These are phyloP conservation scores for Thelonectria olida DNA, from an alignment of 2,329 filamentous ascomycete species.

Conservation along the genomic window DNA sequence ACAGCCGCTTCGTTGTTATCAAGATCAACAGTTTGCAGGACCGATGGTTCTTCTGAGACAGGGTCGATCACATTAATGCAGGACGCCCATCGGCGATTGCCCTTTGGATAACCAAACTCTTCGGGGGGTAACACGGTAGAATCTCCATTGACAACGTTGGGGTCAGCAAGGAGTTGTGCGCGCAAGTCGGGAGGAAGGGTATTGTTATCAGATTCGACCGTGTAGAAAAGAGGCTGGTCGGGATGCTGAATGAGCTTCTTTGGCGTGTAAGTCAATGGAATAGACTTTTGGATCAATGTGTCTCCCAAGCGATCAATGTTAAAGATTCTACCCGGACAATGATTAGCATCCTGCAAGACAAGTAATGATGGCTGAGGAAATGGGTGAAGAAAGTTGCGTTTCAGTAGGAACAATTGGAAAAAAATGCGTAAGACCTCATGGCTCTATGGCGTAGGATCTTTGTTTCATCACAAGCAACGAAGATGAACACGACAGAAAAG, in stretches of 20 bases:
- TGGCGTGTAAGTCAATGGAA: slow-evolving; percentile 89
- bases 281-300: slow-evolving; percentile 86
- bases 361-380: slow-evolving; percentile 16
- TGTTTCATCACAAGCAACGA: slow-evolving; percentile 70
- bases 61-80: slow-evolving; percentile 95
- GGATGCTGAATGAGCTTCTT: slow-evolving; percentile 88
- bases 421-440: slow-evolving; percentile 65
- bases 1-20: slow-evolving; percentile 92
- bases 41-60: slow-evolving; percentile 71
- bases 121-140: slow-evolving; percentile 75
- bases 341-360: slow-evolving; percentile 44
- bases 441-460: slow-evolving; percentile 65
- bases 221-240: slow-evolving; percentile 89
- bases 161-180: slow-evolving; percentile 77
- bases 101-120: slow-evolving; percentile 90
- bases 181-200: slow-evolving; percentile 83
- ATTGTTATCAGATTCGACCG: slow-evolving; percentile 93
- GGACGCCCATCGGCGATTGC: slow-evolving; percentile 89
- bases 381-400: slow-evolving; percentile 35
- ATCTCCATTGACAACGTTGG: slow-evolving; percentile 76
- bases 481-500: slow-evolving; percentile 46
- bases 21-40: slow-evolving; percentile 82
- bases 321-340: slow-evolving; percentile 73
- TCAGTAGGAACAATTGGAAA: slow-evolving; percentile 99
- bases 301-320: slow-evolving; percentile 87